phyloP scores from a whole-genome alignment of 2,329 filamentous ascomycete species.

The Arthroderma uncinatum region DNA sequence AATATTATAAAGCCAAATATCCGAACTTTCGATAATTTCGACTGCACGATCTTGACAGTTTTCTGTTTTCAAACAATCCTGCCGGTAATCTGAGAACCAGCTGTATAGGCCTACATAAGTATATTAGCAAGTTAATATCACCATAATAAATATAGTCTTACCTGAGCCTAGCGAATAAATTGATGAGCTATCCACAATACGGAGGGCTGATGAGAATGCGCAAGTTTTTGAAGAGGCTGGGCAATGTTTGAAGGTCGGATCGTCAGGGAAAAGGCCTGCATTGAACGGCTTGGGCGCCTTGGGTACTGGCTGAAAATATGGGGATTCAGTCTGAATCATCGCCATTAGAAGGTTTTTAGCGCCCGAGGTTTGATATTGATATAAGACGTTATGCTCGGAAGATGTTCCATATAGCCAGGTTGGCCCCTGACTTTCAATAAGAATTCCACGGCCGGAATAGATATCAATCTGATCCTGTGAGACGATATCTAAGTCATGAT shows the following conservation, averaged over 20 bases:
- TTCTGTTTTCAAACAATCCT: conserved; percentile 7
- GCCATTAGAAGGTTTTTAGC: conserved; percentile 71
- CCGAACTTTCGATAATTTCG: not conserved
- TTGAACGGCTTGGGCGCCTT: conserved; percentile 46
- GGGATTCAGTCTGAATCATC: conserved; percentile 78
- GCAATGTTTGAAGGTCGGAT: conserved; percentile 6
- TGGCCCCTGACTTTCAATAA: conserved; percentile 38
- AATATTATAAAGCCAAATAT: conserved; percentile 14
- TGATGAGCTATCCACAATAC: not conserved
- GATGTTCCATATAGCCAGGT: conserved; percentile 66
- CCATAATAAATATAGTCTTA: not conserved
- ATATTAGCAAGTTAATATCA: not conserved
- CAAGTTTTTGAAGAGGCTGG: not conserved
- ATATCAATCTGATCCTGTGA: conserved; percentile 45
- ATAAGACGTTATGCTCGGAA: conserved; percentile 48
- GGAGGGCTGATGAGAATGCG: conserved; percentile 1
- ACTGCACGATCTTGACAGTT: conserved; percentile 8
- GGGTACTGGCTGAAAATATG: conserved; percentile 73
- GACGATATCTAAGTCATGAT: conserved; percentile 7
- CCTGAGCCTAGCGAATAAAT: not conserved
- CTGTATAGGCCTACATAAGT: conserved; percentile 4
- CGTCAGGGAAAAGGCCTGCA: conserved; percentile 24
- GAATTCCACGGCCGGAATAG: conserved; percentile 41
- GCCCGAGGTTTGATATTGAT: conserved; percentile 73
- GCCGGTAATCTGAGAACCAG: conserved; percentile 6